Conservation (phyloP, 768 basidiomycete genomes). For the Suillus fuscotomentosus region DNA sequence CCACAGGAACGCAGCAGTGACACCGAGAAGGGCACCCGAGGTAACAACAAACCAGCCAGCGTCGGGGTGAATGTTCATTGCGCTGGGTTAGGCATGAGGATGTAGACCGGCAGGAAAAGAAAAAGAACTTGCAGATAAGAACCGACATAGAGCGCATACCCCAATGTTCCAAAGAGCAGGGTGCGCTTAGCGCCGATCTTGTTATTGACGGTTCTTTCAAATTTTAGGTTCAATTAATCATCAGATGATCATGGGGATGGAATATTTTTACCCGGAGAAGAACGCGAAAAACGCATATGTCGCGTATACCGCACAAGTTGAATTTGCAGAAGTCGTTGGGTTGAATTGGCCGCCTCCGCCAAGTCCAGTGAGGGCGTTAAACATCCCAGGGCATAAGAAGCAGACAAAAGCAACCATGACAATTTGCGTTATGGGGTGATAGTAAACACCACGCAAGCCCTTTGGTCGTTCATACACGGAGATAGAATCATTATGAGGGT, state of each 20-base stretch:
- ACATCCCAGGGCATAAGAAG: conserved; percentile 57
- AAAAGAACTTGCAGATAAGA: conserved; percentile 56
- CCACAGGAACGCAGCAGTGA: conserved; percentile 71
- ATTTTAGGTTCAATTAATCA: conserved; percentile 3
- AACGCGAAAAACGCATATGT: conserved; percentile 57
- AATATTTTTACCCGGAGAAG: conserved; percentile 56
- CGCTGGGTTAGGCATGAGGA: conserved; percentile 34
- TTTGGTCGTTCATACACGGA: conserved; percentile 40
- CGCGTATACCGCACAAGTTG: conserved; percentile 66
- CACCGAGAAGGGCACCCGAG: conserved; percentile 67
- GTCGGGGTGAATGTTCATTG: conserved; percentile 64
- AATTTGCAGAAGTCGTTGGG: conserved; percentile 61
- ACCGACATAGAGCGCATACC: conserved; percentile 74
- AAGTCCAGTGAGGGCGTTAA: conserved; percentile 75
- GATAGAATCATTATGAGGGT: background rate
- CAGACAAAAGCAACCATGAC: conserved; percentile 71
- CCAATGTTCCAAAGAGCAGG: conserved; percentile 66
- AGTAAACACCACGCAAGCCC: conserved; percentile 54
- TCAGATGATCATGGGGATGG: background rate
- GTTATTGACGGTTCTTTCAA: conserved; percentile 70
- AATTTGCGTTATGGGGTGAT: conserved; percentile 55
- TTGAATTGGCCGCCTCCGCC: conserved; percentile 77
- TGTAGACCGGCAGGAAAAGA: background rate
- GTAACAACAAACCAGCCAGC: conserved; percentile 63
- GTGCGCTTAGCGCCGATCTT: conserved; percentile 70